Percentiles rank a stretch among this genome's conserved stretches.
phyloP scores from a whole-genome alignment of 345 rosid species.

The Reutealis trisperma region DNA sequence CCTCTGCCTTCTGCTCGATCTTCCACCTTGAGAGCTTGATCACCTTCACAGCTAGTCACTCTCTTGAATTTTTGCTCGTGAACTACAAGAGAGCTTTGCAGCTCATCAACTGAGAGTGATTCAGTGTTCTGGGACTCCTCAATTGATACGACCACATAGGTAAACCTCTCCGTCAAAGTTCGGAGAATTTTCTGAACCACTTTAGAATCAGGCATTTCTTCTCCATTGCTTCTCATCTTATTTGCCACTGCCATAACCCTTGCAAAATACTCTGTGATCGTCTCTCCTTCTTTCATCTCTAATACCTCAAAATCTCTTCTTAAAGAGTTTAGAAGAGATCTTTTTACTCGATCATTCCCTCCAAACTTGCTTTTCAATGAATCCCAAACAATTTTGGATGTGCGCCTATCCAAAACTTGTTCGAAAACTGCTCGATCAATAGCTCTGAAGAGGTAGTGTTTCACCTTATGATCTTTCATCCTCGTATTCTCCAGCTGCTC shows the following conservation, averaged over 20 bases:
- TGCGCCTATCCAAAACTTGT: not conserved
- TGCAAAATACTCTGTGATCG: too few relatives aligned
- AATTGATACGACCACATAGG: not conserved
- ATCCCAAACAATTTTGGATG: not conserved
- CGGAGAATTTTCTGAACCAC: not conserved
- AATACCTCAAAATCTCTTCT: not conserved
- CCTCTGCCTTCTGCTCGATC: not conserved
- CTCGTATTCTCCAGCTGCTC: too few relatives aligned
- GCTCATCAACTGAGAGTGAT: not conserved
- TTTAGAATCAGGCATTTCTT: not conserved
- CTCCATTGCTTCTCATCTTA: constrained; percentile 1
- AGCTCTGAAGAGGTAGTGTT: too few relatives aligned
- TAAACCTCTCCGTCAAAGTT: constrained; percentile 9
- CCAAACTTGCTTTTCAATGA: not conserved
- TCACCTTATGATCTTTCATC: too few relatives aligned
- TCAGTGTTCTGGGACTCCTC: not conserved
- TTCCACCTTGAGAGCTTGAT: too few relatives aligned
- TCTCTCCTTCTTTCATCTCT: not conserved
- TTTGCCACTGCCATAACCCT: not conserved
- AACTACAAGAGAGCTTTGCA: constrained; percentile 6
- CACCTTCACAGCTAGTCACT: not conserved
- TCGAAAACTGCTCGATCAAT: not conserved
- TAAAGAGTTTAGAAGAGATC: constrained; percentile 8
- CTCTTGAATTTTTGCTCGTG: constrained; percentile 9
- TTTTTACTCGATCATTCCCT: not conserved